Percentiles rank a stretch among this genome's conserved stretches.
Evolutionary conservation across 2,329 filamentous ascomycete species (phyloP).

Genomic region (Xylariaceae sp.): DNA sequence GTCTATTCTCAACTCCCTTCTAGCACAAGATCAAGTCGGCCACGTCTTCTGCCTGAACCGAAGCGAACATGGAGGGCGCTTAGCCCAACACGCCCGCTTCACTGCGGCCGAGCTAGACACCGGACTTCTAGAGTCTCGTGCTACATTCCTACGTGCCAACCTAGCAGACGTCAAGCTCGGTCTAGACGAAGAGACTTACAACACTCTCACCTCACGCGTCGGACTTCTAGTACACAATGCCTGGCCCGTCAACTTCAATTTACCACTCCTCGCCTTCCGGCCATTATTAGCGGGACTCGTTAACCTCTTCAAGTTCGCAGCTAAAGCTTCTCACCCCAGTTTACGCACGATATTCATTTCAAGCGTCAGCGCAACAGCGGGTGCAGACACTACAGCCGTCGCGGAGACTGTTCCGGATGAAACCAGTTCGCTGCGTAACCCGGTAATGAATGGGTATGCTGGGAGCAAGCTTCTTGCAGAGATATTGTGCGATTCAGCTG

Average conservation of each 20-base stretch:
- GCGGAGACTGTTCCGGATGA: constrained; percentile 5
- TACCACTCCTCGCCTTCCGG: constrained; percentile 15
- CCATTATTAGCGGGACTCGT: constrained; percentile 18
- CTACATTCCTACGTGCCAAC: constrained; percentile 21
- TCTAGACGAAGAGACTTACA: constrained; percentile 13
- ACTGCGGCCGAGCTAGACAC: constrained; percentile 1
- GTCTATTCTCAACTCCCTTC: constrained; percentile 19
- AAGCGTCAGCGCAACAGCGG: constrained; percentile 7
- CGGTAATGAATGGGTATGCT: constrained; percentile 5
- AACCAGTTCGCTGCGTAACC: not conserved
- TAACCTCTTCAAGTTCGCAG: constrained; percentile 19
- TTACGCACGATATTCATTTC: constrained; percentile 2
- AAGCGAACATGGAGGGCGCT: constrained; percentile 12
- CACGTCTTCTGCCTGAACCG: constrained; percentile 30
- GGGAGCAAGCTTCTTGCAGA: constrained; percentile 10
- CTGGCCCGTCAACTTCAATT: constrained; percentile 27
- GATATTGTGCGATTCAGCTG: constrained; percentile 6
- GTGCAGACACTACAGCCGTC: not conserved
- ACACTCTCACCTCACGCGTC: constrained; percentile 8
- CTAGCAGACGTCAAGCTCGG: constrained; percentile 15
- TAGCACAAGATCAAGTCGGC: constrained; percentile 12
- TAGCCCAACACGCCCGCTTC: constrained; percentile 11
- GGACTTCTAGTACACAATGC: constrained; percentile 22
- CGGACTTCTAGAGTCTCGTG: constrained; percentile 8
- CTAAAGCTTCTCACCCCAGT: not conserved